Percentiles rank a stretch among this genome's conserved stretches.
phyloP scores from a whole-genome alignment of 805 yeast species.

The Pichia exigua region DNA sequence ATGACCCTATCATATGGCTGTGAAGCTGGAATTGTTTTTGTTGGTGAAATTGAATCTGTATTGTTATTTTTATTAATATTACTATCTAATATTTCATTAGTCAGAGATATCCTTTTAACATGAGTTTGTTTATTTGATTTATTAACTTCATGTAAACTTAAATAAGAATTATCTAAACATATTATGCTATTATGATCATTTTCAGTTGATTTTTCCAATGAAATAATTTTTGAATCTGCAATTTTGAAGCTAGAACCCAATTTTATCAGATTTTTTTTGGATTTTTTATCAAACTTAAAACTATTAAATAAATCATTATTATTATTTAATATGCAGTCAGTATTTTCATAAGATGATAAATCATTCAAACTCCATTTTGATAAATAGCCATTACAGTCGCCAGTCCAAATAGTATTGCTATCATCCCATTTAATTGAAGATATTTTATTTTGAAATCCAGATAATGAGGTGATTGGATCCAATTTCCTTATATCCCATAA shows the following conservation, averaged over 20 bases:
- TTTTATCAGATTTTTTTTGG: neutral
- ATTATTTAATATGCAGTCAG: neutral
- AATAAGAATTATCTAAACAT: conserved; percentile 46
- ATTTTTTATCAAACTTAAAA: neutral
- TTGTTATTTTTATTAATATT: neutral
- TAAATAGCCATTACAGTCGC: conserved; percentile 60
- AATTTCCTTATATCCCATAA: conserved; percentile 71
- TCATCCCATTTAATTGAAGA: conserved; percentile 54
- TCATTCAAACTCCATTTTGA: conserved; percentile 43
- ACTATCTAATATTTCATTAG: neutral
- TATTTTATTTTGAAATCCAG: conserved; percentile 50
- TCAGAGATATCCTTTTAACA: neutral
- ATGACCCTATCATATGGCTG: neutral
- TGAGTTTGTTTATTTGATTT: neutral
- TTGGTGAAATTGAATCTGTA: neutral
- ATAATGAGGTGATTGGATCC: conserved; percentile 42
- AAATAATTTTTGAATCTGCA: conserved; percentile 42
- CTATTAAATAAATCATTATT: neutral
- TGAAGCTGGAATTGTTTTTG: neutral
- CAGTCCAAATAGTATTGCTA: conserved; percentile 40
- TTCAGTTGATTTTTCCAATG: conserved; percentile 28
- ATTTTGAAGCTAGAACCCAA: conserved; percentile 1
- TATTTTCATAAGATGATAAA: neutral
- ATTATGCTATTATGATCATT: conserved; percentile 28
- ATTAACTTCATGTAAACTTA: conserved; percentile 41